A percentile compares a stretch with the other conserved stretches of the same genome.
Evolutionary conservation across 2,329 filamentous ascomycete genomes (phyloP).

Genomic region (Beauveria sp.): DNA sequence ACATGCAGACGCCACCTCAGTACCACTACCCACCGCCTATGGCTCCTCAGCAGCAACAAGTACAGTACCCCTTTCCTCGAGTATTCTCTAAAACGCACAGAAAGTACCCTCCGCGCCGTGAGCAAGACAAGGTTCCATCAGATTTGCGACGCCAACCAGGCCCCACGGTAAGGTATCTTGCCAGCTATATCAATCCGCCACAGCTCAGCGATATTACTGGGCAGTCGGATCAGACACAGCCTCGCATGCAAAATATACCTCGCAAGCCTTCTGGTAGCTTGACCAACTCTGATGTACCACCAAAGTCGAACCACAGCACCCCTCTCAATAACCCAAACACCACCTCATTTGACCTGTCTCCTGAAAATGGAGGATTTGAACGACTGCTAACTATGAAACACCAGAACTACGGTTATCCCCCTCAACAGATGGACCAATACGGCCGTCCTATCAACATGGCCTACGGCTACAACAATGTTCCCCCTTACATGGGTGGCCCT

Average conservation of each 20-base stretch:
- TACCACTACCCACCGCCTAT: constrained; percentile 54
- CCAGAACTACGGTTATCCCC: constrained; percentile 56
- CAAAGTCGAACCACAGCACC: constrained; percentile 6
- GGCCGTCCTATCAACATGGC: constrained; percentile 30
- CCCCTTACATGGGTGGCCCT: constrained; percentile 38
- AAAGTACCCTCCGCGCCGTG: constrained; percentile 1
- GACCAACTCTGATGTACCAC: not conserved
- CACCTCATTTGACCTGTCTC: constrained; percentile 52
- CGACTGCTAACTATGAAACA: constrained; percentile 61
- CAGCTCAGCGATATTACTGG: constrained; percentile 3
- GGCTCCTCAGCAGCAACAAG: constrained; percentile 55
- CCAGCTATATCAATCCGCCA: constrained; percentile 1
- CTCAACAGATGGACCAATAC: constrained; percentile 33
- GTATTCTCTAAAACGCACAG: constrained; percentile 1
- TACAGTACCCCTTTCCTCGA: constrained; percentile 40
- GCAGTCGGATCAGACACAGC: not conserved
- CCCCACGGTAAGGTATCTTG: not conserved
- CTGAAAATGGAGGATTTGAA: constrained; percentile 64
- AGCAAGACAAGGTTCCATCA: constrained; percentile 11
- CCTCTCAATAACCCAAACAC: constrained; percentile 23
- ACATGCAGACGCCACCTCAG: constrained; percentile 53
- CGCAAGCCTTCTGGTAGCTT: not conserved
- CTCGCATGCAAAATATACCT: not conserved
- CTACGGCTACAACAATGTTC: constrained; percentile 39
- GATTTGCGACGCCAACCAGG: constrained; percentile 5